Evolutionary conservation across 2,329 filamentous ascomycete genomes (phyloP), one percentile per base, ranked within the genome.

Genomic region (Neofusicoccum parvum): DNA sequence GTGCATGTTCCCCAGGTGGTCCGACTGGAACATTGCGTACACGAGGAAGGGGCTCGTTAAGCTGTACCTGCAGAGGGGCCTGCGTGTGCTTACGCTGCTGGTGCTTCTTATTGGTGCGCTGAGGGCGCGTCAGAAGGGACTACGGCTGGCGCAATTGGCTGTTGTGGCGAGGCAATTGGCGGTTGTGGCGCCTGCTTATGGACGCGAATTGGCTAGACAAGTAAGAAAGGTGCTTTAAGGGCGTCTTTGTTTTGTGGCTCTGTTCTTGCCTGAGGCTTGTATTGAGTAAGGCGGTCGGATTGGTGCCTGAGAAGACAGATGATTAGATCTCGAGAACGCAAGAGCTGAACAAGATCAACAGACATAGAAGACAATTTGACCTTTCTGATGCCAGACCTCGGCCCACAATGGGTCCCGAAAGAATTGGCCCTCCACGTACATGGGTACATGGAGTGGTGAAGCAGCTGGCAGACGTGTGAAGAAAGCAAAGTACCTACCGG

Each of bases 1-100:
- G 11, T 86, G 83, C 73, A 80, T 78, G 67, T 87, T 85, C 68
- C 84, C 84, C 2, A 80, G 76, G 27, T 87, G 82, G 82, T 74
- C 69, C n/a, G 79, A 87, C 67, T 87, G 84, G 85, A 78, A 81
- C 17, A 79, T 84, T 15, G 77, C 74, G 41, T 84, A 84, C 63
- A 87, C 85, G 1, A 69, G 67, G 10, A 83, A 82, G 67, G 85
- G 85, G 0, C 68, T 80, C 0, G 50, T 73, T 11, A 78, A 77
- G 66, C 75, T 66, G 48, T 64, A 56, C 20, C 37, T 67, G 23
- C 45, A 49, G 37, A 36, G 39, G 15, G 41, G 46, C 5, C n/a
- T 62, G n/a, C 54, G 64, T 5, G 23, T 51, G 14, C 12, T 62
- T 27, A 15, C 36, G 3, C 17, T 53, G 20, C n/a, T 46, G n/a